These are phyloP conservation scores for Acorus calamus DNA, from an alignment of 106 monocot genomes.

Conservation along the genomic window DNA sequence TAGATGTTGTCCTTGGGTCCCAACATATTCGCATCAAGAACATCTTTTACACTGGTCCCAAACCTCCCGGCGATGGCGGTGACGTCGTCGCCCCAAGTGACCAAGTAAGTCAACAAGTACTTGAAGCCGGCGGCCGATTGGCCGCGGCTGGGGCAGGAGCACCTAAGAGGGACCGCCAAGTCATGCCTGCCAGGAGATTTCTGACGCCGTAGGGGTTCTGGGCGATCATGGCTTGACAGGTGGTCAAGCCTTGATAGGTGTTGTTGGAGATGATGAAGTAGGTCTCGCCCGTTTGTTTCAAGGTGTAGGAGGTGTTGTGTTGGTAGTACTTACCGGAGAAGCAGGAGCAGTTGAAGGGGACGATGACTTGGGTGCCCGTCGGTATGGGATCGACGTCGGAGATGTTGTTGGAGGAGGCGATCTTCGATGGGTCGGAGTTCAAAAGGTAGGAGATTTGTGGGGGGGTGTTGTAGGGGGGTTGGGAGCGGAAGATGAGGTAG, in stretches of 20 bases:
- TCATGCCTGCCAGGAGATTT: constrained; percentile 13
- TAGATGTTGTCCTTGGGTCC: constrained; percentile 12
- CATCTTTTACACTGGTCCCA: constrained; percentile 2
- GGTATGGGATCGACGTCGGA: constrained; percentile 20
- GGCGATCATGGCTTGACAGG: constrained; percentile 79
- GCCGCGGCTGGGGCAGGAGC: constrained; percentile 58
- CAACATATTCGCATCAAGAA: constrained; percentile 49
- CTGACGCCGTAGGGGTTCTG: constrained; percentile 45
- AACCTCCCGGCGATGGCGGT: constrained; percentile 36
- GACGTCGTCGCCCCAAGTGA: constrained; percentile 33
- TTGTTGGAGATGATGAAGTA: constrained; percentile 57
- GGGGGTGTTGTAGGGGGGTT: constrained; percentile 33
- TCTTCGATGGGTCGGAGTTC: constrained; percentile 12
- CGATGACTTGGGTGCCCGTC: constrained; percentile 20
- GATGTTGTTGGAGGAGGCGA: constrained; percentile 43
- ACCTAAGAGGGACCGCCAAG: constrained; percentile 51
- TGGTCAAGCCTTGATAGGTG: constrained; percentile 71
- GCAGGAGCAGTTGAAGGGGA: constrained; percentile 43
- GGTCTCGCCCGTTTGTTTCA: constrained; percentile 24
- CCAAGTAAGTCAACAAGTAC: constrained; percentile 52
- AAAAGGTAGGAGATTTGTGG: constrained; percentile 50
- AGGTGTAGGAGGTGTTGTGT: constrained; percentile 42
- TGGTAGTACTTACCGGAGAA: constrained; percentile 40
- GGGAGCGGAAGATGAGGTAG: constrained; percentile 73
- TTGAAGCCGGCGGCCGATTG: constrained; percentile 39